phyloP scores from a whole-genome alignment of 2,329 filamentous ascomycete species.

The Daldinia sp. region DNA sequence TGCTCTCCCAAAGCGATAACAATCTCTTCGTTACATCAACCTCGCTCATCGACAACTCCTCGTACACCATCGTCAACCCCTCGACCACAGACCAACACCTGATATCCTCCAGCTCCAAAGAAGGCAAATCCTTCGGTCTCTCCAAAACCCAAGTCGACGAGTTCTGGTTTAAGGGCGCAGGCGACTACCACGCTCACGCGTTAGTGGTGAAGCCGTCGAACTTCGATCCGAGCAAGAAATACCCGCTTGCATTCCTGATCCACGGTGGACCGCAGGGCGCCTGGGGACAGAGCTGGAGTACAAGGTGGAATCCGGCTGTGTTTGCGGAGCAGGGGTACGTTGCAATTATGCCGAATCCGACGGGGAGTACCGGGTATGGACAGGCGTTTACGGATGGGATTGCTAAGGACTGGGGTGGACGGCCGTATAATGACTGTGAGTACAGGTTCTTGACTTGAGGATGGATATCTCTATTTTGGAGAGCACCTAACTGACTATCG shows the following conservation, averaged over 20 bases:
- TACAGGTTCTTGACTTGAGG: background rate
- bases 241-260: slow-evolving; percentile 80
- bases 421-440: slow-evolving; percentile 76
- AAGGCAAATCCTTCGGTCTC: slow-evolving; percentile 73
- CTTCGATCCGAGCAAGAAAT: slow-evolving; percentile 75
- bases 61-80: slow-evolving; percentile 68
- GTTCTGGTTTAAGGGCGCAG: slow-evolving; percentile 73
- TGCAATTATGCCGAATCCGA: slow-evolving; percentile 82
- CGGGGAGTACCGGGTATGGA: slow-evolving; percentile 83
- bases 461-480: background rate
- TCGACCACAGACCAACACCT: slow-evolving; percentile 48
- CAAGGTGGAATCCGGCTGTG: slow-evolving; percentile 84
- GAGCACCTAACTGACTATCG: background rate
- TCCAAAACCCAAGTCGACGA: slow-evolving; percentile 69
- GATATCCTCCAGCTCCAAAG: slow-evolving; percentile 71
- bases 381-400: slow-evolving; percentile 81
- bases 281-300: slow-evolving; percentile 75
- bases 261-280: slow-evolving; percentile 85
- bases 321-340: slow-evolving; percentile 91
- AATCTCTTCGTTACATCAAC: slow-evolving; percentile 71
- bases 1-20: slow-evolving; percentile 56
- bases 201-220: slow-evolving; percentile 71
- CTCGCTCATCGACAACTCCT: slow-evolving; percentile 76
- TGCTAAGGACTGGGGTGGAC: slow-evolving; percentile 81
- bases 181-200: slow-evolving; percentile 72